Base-by-base conservation (phyloP, 148 eudicot genomes). In the Fagopyrum esculentum region DNA sequence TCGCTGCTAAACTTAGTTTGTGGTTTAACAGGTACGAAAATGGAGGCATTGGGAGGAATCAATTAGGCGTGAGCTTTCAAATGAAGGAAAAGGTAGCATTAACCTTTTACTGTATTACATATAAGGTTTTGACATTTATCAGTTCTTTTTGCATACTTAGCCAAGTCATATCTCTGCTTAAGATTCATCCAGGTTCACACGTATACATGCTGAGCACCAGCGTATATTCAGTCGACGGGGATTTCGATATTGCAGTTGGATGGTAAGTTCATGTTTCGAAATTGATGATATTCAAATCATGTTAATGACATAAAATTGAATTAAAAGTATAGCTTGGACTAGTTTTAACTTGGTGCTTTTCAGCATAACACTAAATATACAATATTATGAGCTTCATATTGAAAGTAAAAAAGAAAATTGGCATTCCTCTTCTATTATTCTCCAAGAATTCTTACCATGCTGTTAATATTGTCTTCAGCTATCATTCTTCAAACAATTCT, bases 31-130 rank as follows among this genome's bases (percentile, higher is more conserved):
- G 98, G 91, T 95, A 63, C 82, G 84, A 2, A 80, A 81, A 63
- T 95, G 98, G 98, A 92, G 84, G 77, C 89, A 79, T 45, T 95
- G 98, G 98, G 98, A 95, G 86, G 84, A 81, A 48, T 80, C 92
- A 43, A 79, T 90, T 35, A 77, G 76, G 66, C 86, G 78, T 70
- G 92, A 88, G 78, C 59, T 74, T 35, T 6, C 75, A 52, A 69
- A 30, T 17, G 15, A 77, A 74, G 69, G 72, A 43, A 73, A 12
- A 30, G 87, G 87, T 79, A 77, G 81, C 43, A 54, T 15, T 43
- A 64, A 74, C 35, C 63, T 19, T 57, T 57, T 57, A 2, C 17
- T 8, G 26, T 15, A n/a, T 17, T 22, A 1, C 26, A 6, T 17
- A 59, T 30, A 59, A 44, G 69, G 52, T 52, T 57, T 19, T 29